Base-by-base conservation (phyloP, 768 basidiomycete species). In the Brasilioporus rufonigricans region DNA sequence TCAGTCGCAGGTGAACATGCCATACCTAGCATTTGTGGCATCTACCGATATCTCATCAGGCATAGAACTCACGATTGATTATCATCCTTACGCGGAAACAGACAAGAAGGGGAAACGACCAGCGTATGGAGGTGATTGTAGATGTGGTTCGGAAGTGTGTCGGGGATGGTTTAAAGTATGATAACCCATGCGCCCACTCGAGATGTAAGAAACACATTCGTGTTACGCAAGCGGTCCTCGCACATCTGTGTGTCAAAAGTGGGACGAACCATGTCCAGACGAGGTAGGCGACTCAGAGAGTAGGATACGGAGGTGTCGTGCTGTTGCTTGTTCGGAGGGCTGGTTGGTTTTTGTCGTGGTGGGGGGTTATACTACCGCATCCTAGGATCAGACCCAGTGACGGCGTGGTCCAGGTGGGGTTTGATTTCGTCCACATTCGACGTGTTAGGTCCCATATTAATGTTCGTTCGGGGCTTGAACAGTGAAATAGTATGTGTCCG, bases 41-140 rank as follows among this genome's bases (percentile, higher is more conserved):
- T 70, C 65, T 1, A 53, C 67, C 36, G 63, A 79, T 56, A 82
- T 89, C 49, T 69, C 72, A 0, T 75, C 80, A 0, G 65, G 72
- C 24, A 79, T 75, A 1, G 87, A 89, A 56, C 76, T 89, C 5
- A 82, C 81, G 0, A 76, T 88, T 21, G 84, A 89, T 65, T 89
- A 89, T 58, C 73, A 83, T 55, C 86, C 87, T 1, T 57, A 67
- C 29, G 67, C 66, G 11, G 59, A 61, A 7, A 70, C 69, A 32
- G 57, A 64, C 39, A 62, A 48, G 27, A 65, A 60, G 32, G 62
- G 66, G 12, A 66, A 59, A 27, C 60, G 66, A 8, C 70, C 71
- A 1, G 59, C 63, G 12, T 68, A 65, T 12, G 62, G 62, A 13
- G 65, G 59, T 5, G 57, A 56, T 1, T 81, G 80, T 56, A 61